phyloP scores from a whole-genome alignment of 352 stramenopile genomes.

The Phytopythium litorale region DNA sequence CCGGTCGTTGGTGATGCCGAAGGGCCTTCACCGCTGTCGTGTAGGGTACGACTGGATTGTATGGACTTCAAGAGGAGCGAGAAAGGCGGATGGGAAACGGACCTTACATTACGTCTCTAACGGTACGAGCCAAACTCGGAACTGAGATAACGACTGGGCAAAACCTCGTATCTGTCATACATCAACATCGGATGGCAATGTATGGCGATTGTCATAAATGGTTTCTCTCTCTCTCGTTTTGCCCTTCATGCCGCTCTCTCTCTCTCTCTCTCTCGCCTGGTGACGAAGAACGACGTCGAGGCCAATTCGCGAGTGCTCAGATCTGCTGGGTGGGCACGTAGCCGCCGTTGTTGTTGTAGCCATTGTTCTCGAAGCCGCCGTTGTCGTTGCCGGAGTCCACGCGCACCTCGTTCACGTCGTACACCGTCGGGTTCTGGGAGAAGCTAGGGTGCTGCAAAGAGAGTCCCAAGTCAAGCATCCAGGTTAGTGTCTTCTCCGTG shows the following conservation, averaged over 20 bases:
- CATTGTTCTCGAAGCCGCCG: neutral
- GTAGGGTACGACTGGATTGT: neutral
- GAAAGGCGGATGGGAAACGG: neutral
- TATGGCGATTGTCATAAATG: neutral
- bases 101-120: neutral
- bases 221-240: neutral
- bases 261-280: neutral
- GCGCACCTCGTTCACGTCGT: slow-evolving; percentile 20
- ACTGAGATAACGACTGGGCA: neutral
- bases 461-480: neutral
- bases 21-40: neutral
- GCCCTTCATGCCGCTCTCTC: neutral
- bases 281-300: too few species aligned
- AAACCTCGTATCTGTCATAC: neutral
- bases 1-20: neutral
- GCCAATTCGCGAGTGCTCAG: neutral
- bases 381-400: neutral
- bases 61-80: neutral
- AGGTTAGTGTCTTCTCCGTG: neutral
- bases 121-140: neutral
- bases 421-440: slow-evolving; percentile 34
- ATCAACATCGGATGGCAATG: neutral
- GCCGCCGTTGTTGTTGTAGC: neutral
- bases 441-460: slow-evolving; percentile 38
- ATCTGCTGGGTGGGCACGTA: slow-evolving; percentile 14